Evolutionary conservation across 2,329 filamentous ascomycete species (phyloP), one percentile per base, ranked within the genome.

Genomic region (Cordyceps cicadae): DNA sequence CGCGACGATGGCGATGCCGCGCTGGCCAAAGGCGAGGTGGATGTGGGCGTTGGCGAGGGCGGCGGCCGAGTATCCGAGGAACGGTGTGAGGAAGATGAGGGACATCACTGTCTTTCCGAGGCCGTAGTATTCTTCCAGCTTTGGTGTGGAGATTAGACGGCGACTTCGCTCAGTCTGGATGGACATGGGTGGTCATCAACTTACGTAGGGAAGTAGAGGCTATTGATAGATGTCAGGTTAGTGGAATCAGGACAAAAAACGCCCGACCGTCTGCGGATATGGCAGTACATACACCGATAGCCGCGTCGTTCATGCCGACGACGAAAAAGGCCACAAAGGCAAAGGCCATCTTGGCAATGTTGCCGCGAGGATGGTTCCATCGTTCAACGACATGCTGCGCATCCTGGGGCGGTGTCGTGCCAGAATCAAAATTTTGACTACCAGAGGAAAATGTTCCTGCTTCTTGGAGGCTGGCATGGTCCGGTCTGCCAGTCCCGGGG

Each of bases 1-100:
- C 0, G 80, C 84, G 55, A 89, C 75, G 60, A 88, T 70, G 2
- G 86, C 85, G 3, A 89, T 79, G 1, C 88, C 88, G 5, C 87
- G 81, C 64, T 87, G 87, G 17, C 88, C 88, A 37, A 83, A 77
- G 4, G 72, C 76, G 58, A 84, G 70, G 66, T 87, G 86, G 29
- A 88, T 79, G 2, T 71, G 70, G 61, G 84, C 85, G 68, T 87
- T 88, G 34, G 81, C 73, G 4, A 87, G 72, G 0, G 86, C 84
- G 0, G 85, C 83, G 5, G 81, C 66, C 1, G 80, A 82, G 72
- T 88, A 89, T 26, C 86, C 86, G 1, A 79, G 75, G 24, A 88
- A 81, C 0, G 85, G 86, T 0, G 84, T 83, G 2, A 89, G 73
- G 70, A 87, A 88, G 52, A 87, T 76, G 5, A 87, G 75, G 0